Conservation (phyloP, 1,284 basidiomycete genomes). For the Heterobasidion irregulare region DNA sequence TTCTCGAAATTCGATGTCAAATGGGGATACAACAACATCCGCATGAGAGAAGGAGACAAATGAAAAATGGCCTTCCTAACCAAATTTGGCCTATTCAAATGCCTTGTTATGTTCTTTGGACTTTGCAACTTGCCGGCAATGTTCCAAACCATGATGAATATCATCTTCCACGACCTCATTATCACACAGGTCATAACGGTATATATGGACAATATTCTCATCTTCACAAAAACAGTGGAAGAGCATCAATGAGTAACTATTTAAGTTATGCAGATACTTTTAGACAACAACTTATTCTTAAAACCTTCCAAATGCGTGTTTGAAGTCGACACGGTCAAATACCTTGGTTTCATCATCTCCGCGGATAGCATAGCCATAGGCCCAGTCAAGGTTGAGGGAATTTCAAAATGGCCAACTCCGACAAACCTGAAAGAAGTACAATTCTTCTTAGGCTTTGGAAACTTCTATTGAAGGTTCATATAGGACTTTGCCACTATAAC, state of each 20-base stretch:
- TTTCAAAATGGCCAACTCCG: background rate
- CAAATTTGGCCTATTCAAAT: background rate
- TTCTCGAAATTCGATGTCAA: background rate
- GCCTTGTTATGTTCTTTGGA: background rate
- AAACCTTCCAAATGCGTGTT: background rate
- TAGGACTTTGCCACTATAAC: background rate
- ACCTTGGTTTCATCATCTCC: background rate
- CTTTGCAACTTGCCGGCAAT: background rate
- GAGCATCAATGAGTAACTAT: background rate
- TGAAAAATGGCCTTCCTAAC: background rate
- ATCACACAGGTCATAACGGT: background rate
- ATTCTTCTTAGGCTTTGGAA: background rate
- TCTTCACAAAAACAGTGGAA: background rate
- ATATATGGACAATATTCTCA: background rate
- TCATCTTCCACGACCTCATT: background rate
- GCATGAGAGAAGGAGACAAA: background rate
- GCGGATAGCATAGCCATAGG: background rate
- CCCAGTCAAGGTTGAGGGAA: background rate
- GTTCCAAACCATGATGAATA: conserved; percentile 1
- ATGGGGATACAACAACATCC: background rate
- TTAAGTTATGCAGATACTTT: background rate
- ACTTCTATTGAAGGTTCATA: background rate
- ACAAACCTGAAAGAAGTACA: conserved; percentile 9
- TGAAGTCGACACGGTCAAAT: background rate
- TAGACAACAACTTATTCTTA: background rate